A percentile compares a stretch with the other conserved stretches of the same genome.
Conservation (phyloP, 805 yeast genomes). For the Candida lessepsii region DNA sequence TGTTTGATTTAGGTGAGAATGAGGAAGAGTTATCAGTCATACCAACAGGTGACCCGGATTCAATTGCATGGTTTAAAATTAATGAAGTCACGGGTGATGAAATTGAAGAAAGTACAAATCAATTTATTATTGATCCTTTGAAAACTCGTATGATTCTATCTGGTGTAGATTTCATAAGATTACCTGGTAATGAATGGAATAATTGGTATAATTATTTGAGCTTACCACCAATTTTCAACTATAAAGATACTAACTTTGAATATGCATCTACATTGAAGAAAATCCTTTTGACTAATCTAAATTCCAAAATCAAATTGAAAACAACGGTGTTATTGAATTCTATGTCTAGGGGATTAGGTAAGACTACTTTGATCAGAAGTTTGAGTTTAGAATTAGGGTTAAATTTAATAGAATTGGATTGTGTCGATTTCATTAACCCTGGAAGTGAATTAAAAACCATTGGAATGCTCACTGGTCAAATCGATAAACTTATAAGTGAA, state of each 20-base stretch:
- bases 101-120: slow-evolving; percentile 21
- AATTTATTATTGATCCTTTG: slow-evolving; percentile 62
- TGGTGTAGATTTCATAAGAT: slow-evolving; percentile 49
- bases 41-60: slow-evolving; percentile 65
- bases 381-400: slow-evolving; percentile 60
- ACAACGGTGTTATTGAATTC: slow-evolving; percentile 71
- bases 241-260: slow-evolving; percentile 29
- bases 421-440: slow-evolving; percentile 60
- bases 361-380: slow-evolving; percentile 58
- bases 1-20: slow-evolving; percentile 34
- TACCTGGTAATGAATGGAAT: slow-evolving; percentile 33
- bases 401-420: slow-evolving; percentile 67
- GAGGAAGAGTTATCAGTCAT: slow-evolving; percentile 32
- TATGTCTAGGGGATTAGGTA: slow-evolving; percentile 75
- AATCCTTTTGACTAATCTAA: slow-evolving; percentile 53
- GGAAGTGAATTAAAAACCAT: slow-evolving; percentile 77
- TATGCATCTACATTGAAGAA: slow-evolving; percentile 51
- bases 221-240: slow-evolving; percentile 42
- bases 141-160: slow-evolving; percentile 69
- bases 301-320: slow-evolving; percentile 39
- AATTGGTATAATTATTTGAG: slow-evolving; percentile 50
- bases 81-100: slow-evolving; percentile 44
- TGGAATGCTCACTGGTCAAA: slow-evolving; percentile 72
- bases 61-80: slow-evolving; percentile 83
- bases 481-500: slow-evolving; percentile 59